Conservation (phyloP, 78 protist species). For the Ministeria vibrans region DNA sequence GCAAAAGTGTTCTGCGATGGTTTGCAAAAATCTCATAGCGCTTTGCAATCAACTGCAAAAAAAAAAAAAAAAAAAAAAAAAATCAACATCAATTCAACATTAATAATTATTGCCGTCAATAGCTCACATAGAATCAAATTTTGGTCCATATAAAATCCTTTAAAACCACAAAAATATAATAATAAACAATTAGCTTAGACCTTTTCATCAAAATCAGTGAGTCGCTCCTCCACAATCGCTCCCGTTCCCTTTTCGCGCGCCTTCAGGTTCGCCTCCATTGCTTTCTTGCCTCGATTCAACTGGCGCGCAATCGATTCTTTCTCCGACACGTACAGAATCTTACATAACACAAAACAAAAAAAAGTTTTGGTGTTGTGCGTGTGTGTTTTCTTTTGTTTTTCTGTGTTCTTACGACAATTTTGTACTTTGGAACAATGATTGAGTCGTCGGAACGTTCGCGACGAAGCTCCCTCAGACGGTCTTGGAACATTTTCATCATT, state of each 20-base stretch:
- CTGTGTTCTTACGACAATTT: no score
- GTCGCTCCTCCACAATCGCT: slow-evolving; percentile 41
- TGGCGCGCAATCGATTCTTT: slow-evolving; percentile 55
- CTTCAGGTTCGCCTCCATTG: slow-evolving; percentile 26
- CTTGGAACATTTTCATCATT: background rate
- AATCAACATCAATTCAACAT: background rate
- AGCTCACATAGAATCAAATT: background rate
- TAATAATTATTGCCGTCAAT: background rate
- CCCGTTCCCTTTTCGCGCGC: slow-evolving; percentile 12
- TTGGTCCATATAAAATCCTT: background rate
- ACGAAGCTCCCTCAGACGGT: no score
- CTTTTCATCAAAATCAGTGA: slow-evolving; percentile 46
- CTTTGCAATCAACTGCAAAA: slow-evolving; percentile 4
- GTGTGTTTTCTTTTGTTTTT: no score
- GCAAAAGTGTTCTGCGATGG: slow-evolving; percentile 49
- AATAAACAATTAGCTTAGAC: slow-evolving; percentile 14
- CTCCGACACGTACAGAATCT: slow-evolving; percentile 53
- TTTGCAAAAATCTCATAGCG: slow-evolving; percentile 56
- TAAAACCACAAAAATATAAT: background rate
- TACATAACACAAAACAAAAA: no score
- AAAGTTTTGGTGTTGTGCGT: no score
- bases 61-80: no score
- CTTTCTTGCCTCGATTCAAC: slow-evolving; percentile 48
- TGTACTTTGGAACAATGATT: no score
- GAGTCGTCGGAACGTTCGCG: no score